Evolutionary conservation across 495 filamentous ascomycete species (phyloP), one percentile per base, ranked within the genome.

Genomic region (Cercophora scortea): DNA sequence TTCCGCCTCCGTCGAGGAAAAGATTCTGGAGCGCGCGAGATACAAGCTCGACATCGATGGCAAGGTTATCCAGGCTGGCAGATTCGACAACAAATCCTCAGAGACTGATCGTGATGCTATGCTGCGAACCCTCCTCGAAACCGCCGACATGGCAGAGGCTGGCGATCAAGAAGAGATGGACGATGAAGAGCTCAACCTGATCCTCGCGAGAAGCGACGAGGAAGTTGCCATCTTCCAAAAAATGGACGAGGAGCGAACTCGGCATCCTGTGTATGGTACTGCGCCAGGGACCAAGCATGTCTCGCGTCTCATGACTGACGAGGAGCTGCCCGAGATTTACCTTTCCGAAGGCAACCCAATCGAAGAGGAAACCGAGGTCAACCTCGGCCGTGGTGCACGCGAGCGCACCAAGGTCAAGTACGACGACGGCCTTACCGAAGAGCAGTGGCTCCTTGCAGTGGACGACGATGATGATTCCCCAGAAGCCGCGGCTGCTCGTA

Each of bases 41-140:
- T 98, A 84, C 76, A 98, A 98, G 79, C 81, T 98, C 49, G 92
- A 97, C 66, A 95, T 98, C 84, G 93, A 98, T 64, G 94, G 93
- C 65, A 98, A 98, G 73, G 90, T 98, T 60, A 98, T 98, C 56
- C 93, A 98, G 66, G 93, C 93, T 44, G 93, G 93, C 79, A 93
- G 94, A 57, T 98, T 98, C 71, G 93, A 98, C 61, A 98, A 98
- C 71, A 98, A 97, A 66, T 98, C 93, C 1, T 96, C 93, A 11
- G 95, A 96, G 61, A 94, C 95, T 51, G 93, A 98, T 68, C 88
- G 93, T 74, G 93, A 98, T 63, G 92, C 91, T 16, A 86, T 98
- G 76, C 75, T 98, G 49, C 80, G 93, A 54, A 91, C 90, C 19
- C 82, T 98, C 58, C 74, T 98, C 45, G 93, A 97, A 63, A 86